A percentile compares a stretch with the other conserved stretches of the same genome.
Evolutionary conservation across 495 filamentous ascomycete species (phyloP).

Genomic region (Hypoxylon crocopeplum): DNA sequence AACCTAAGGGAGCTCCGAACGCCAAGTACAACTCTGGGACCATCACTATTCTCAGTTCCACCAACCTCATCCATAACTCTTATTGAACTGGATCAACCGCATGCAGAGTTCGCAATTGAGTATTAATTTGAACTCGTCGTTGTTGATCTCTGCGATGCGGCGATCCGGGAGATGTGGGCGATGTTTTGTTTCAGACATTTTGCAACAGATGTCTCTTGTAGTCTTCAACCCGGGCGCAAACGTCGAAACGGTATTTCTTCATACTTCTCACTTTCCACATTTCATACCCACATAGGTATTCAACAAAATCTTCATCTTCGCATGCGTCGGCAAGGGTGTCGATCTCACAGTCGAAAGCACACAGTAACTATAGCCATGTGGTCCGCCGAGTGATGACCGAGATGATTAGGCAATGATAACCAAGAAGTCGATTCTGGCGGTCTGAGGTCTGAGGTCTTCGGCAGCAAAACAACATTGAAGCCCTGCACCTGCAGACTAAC

Average conservation of each 20-base stretch:
- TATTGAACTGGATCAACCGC: conserved; percentile 13
- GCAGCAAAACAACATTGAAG: too few relatives aligned
- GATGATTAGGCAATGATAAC: conserved; percentile 5
- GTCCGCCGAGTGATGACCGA: conserved; percentile 29
- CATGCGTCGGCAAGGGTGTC: conserved; percentile 15
- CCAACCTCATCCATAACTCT: conserved; percentile 18
- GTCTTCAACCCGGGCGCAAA: neutral
- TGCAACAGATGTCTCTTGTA: neutral
- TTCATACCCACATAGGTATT: neutral
- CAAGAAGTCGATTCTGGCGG: conserved; percentile 16
- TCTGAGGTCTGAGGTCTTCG: neutral
- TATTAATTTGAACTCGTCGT: conserved; percentile 5
- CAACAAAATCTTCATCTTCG: conserved; percentile 4
- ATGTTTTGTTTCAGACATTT: neutral
- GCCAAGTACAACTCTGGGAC: neutral
- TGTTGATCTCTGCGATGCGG: conserved; percentile 7
- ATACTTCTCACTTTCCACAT: conserved; percentile 16
- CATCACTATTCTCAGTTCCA: conserved; percentile 17
- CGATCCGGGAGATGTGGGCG: too few relatives aligned
- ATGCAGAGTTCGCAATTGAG: neutral
- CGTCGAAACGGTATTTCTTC: neutral
- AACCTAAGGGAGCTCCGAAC: conserved; percentile 8
- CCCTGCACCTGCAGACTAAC: neutral
- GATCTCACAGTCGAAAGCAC: conserved; percentile 22
- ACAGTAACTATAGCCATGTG: conserved; percentile 2